Evolutionary conservation across 2,329 filamentous ascomycete genomes (phyloP), one percentile per base, ranked within the genome.

Genomic region (Tympanopsis confertula): DNA sequence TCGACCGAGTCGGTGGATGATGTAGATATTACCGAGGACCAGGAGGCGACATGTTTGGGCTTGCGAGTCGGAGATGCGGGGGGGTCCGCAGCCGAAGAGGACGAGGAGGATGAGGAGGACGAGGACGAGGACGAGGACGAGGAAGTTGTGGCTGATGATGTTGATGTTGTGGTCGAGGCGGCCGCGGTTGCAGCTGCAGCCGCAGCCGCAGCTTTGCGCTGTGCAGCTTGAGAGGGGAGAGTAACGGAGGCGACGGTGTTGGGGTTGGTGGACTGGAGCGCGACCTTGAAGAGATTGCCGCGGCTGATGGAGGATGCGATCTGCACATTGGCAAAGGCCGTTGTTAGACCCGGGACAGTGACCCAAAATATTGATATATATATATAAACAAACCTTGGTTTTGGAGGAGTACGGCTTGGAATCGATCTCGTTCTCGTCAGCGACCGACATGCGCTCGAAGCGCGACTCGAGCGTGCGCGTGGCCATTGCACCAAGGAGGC

Each of bases 391-490:
- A 66, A 89, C 87, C 78, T 94, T 94, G 43, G 75, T 60, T 62
- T 93, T 94, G 47, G 75, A 68, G 47, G 75, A 68, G 19, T 56
- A 45, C 44, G 69, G 69, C 40, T 62, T 61, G 44, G 62, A 65
- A 44, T 74, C 63, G 20, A 66, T 61, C 41, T 86, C 81, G 54
- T 89, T 93, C 61, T 94, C 88, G 54, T 95, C 88, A 50, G 84
- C 82, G 44, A 95, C 85, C 15, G 84, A 82, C 63, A 95, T 75
- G 59, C 80, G 81, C 76, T 94, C 87, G 54, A 96, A 86, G 50
- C 85, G 84, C 61, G 83, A 69, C 64, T 95, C 89, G 35, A 96
- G 69, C 37, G 76, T 78, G 49, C 84, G 76, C 41, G 83, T 74
- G 45, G 88, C 76, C 83, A 89, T 78, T 42, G 44, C 35, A 38